phyloP scores from a whole-genome alignment of 2,329 filamentous ascomycete genomes.

The Apiospora hydei region DNA sequence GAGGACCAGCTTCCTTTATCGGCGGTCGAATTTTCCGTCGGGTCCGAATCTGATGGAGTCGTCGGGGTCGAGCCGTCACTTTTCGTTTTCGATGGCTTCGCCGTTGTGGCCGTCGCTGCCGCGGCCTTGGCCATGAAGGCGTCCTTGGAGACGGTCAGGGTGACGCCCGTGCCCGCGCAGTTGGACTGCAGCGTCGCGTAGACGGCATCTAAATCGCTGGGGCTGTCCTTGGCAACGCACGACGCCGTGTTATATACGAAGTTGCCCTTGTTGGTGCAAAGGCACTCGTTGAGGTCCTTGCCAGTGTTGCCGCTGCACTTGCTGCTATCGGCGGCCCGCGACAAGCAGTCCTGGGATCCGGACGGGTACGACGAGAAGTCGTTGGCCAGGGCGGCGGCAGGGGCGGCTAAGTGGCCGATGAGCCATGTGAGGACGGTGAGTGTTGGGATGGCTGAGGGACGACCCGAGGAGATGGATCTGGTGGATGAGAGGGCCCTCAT shows the following conservation, averaged over 20 bases:
- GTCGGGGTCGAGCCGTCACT: slow-evolving; percentile 31
- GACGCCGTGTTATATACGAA: slow-evolving; percentile 56
- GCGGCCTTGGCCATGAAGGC: slow-evolving; percentile 49
- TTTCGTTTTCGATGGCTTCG: slow-evolving; percentile 26
- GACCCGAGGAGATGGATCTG: neutral
- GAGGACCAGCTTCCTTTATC: slow-evolving; percentile 23
- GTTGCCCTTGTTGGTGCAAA: slow-evolving; percentile 57
- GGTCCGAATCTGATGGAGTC: slow-evolving; percentile 26
- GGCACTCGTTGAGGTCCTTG: slow-evolving; percentile 53
- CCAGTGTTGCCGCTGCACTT: slow-evolving; percentile 51
- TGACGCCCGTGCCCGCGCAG: slow-evolving; percentile 53
- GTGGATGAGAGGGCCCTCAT: neutral
- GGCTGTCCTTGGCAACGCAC: slow-evolving; percentile 51
- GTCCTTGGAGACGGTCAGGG: slow-evolving; percentile 49
- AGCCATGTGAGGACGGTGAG: slow-evolving; percentile 38
- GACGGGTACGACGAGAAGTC: slow-evolving; percentile 54
- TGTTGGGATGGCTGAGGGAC: neutral
- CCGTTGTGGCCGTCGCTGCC: slow-evolving; percentile 34
- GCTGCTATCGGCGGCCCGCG: slow-evolving; percentile 47
- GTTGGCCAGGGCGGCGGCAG: slow-evolving; percentile 40
- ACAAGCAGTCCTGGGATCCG: slow-evolving; percentile 52
- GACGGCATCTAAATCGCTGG: slow-evolving; percentile 48
- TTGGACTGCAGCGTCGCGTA: slow-evolving; percentile 53
- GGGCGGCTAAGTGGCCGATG: slow-evolving; percentile 34
- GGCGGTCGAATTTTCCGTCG: neutral